Evolutionary conservation across 495 filamentous ascomycete genomes (phyloP).

Genomic region (Aspergillus funiculosus): DNA sequence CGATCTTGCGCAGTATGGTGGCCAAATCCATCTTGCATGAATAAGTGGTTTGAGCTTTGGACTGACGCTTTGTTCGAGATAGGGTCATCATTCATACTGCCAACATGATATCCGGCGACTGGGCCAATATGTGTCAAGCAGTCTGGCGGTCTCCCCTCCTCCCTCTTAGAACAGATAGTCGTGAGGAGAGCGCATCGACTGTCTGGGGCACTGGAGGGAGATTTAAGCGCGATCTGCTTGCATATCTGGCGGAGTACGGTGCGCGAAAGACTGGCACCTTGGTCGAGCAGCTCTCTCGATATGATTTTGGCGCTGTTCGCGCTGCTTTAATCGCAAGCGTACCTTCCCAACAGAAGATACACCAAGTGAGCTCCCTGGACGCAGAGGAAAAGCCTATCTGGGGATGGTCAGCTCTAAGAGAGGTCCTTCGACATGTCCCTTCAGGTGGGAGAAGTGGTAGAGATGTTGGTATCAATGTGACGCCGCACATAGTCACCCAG

Average conservation of each 20-base stretch:
- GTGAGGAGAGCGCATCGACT: constrained; percentile 1
- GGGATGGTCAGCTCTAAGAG: constrained; percentile 68
- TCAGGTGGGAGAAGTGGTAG: constrained; percentile 2
- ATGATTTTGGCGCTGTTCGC: constrained; percentile 66
- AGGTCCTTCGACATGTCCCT: constrained; percentile 51
- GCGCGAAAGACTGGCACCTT: constrained; percentile 46
- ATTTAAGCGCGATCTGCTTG: constrained; percentile 72
- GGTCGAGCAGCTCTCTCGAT: constrained; percentile 50
- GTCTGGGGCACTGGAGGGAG: constrained; percentile 54
- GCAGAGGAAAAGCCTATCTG: constrained; percentile 47
- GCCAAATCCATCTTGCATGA: background rate
- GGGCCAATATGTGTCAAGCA: constrained; percentile 82
- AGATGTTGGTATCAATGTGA: background rate
- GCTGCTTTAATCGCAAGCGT: constrained; percentile 73
- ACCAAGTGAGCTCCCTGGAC: constrained; percentile 28
- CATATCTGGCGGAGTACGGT: constrained; percentile 68
- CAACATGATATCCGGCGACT: constrained; percentile 82
- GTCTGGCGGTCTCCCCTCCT: constrained; percentile 76
- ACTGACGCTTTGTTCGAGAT: background rate
- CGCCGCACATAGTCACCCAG: constrained; percentile 63
- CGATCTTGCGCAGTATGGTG: constrained; percentile 58
- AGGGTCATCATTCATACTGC: constrained; percentile 79
- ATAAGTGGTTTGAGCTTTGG: background rate
- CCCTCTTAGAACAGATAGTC: constrained; percentile 35
- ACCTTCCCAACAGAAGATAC: constrained; percentile 57